Conservation (phyloP, 352 stramenopile species). For the Ophiocytium majus region DNA sequence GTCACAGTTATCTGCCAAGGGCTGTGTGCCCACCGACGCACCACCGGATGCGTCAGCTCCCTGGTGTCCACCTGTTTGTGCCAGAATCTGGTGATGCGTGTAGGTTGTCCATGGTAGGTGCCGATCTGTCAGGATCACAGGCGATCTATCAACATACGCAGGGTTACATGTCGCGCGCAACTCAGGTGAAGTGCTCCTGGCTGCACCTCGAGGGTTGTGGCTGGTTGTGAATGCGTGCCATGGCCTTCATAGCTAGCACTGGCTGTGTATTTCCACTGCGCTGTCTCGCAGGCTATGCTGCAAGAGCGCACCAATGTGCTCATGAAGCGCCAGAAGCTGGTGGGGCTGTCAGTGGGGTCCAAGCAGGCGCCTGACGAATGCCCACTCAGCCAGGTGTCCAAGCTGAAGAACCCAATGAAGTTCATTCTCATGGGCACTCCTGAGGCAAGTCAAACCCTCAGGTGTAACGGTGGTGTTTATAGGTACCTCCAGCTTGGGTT, state of each 20-base stretch:
- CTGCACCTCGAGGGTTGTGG: not conserved
- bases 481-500: no score
- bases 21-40: no score
- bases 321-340: slow-evolving; percentile 71
- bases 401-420: slow-evolving; percentile 59
- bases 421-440: slow-evolving; percentile 79
- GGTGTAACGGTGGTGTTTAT: no score
- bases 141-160: not conserved
- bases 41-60: no score
- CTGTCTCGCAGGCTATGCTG: slow-evolving; percentile 55
- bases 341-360: slow-evolving; percentile 61
- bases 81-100: no score
- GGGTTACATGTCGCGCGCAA: not conserved
- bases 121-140: not conserved
- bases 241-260: no score
- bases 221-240: no score
- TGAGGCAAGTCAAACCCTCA: no score
- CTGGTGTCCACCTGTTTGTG: no score
- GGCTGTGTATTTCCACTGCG: no score
- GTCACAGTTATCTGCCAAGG: no score
- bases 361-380: slow-evolving; percentile 44
- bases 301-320: slow-evolving; percentile 60
- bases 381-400: slow-evolving; percentile 40
- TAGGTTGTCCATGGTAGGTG: no score
- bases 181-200: not conserved